Conservation (phyloP, 169 alveolate genomes). For the Eimeria zaria region DNA sequence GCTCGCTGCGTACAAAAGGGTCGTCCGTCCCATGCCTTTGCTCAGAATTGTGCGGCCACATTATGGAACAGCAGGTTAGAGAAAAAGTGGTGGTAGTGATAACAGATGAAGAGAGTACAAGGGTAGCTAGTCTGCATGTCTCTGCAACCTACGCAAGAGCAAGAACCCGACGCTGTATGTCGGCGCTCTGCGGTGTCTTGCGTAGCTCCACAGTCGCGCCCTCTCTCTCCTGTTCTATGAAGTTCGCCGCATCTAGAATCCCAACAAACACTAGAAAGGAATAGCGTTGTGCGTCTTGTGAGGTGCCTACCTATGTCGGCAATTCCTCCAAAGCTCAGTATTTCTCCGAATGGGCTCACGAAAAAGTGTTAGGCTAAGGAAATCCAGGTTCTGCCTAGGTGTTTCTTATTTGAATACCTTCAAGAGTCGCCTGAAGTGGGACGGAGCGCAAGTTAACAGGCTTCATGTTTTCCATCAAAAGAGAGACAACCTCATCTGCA, state of each 20-base stretch:
- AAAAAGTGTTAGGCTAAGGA: neutral
- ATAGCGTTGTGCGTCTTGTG: neutral
- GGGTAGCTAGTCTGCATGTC: neutral
- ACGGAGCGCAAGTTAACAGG: constrained; percentile 55
- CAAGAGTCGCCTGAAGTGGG: constrained; percentile 53
- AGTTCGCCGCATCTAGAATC: constrained; percentile 47
- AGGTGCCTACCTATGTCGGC: neutral
- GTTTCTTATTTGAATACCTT: constrained; percentile 23
- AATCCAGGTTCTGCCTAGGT: neutral
- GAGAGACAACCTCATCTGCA: constrained; percentile 72
- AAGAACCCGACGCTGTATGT: constrained; percentile 37
- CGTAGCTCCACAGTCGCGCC: neutral
- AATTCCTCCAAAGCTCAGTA: neutral
- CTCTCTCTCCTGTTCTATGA: constrained; percentile 25
- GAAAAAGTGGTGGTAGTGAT: neutral
- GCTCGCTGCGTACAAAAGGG: constrained; percentile 38
- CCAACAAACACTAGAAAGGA: neutral
- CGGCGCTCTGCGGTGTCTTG: neutral
- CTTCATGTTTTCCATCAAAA: constrained; percentile 40
- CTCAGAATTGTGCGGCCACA: neutral
- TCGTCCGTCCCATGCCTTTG: neutral
- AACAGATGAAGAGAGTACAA: neutral
- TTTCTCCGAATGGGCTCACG: neutral
- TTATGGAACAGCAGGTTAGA: neutral
- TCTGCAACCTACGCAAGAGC: constrained; percentile 70